Conservation (phyloP, 2,329 filamentous ascomycete genomes). For the Cryphonectria nitschkei region DNA sequence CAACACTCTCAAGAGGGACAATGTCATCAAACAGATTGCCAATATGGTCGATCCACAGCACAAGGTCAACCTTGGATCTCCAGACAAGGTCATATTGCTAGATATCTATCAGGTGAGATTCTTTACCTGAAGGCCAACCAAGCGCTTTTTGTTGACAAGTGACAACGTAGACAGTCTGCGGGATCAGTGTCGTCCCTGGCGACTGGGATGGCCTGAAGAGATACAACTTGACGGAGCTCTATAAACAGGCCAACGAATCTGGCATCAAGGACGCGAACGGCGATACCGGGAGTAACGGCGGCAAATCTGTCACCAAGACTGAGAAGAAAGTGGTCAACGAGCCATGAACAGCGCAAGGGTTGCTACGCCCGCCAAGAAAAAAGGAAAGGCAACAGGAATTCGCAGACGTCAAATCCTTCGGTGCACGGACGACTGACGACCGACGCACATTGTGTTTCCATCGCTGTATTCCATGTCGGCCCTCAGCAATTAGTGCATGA, state of each 20-base stretch:
- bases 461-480: not conserved
- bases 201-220: constrained; percentile 76
- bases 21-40: constrained; percentile 73
- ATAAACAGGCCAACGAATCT: constrained; percentile 44
- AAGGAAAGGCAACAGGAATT: not conserved
- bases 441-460: not conserved
- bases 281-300: constrained; percentile 9
- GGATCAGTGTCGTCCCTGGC: constrained; percentile 76
- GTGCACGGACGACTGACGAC: not conserved
- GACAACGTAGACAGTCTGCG: constrained; percentile 65
- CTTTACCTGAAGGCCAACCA: no score
- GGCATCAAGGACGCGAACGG: constrained; percentile 8
- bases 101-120: constrained; percentile 74
- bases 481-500: constrained; percentile 2
- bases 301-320: not conserved
- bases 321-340: not conserved
- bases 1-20: constrained; percentile 66
- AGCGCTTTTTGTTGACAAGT: constrained; percentile 1
- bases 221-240: constrained; percentile 79
- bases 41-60: constrained; percentile 67
- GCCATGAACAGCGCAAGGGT: not conserved
- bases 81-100: constrained; percentile 78
- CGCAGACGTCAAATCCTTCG: not conserved
- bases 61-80: constrained; percentile 76
- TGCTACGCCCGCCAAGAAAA: not conserved